Evolutionary conservation across 2,329 filamentous ascomycete genomes (phyloP).

Genomic region (Fusarium nelsonii): DNA sequence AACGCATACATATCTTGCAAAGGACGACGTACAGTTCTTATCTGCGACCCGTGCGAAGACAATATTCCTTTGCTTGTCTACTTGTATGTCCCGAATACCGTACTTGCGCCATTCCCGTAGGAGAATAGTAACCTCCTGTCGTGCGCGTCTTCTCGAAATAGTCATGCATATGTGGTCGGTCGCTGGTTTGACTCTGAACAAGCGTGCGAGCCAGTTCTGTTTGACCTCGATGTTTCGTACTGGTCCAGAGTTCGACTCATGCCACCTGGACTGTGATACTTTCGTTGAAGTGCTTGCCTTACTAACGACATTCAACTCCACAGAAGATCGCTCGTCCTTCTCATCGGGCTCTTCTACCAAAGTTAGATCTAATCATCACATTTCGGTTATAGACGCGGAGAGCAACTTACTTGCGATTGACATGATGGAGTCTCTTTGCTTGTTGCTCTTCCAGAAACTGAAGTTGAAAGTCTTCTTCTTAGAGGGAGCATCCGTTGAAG

Average conservation of each 20-base stretch:
- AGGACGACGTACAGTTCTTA: slow-evolving; percentile 76
- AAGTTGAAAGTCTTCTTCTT: slow-evolving; percentile 68
- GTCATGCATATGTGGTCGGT: slow-evolving; percentile 80
- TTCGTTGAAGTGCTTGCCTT: slow-evolving; percentile 34
- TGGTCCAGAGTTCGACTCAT: slow-evolving; percentile 53
- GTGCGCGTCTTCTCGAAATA: slow-evolving; percentile 74
- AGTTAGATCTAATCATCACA: slow-evolving; percentile 10
- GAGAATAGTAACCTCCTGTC: slow-evolving; percentile 80
- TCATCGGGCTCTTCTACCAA: slow-evolving; percentile 25
- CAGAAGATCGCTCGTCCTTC: slow-evolving; percentile 25
- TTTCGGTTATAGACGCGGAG: not conserved
- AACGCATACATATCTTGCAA: not conserved
- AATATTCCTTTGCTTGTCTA: slow-evolving; percentile 82
- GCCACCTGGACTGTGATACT: slow-evolving; percentile 45
- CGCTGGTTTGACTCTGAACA: slow-evolving; percentile 90
- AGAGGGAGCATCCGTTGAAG: slow-evolving; percentile 45
- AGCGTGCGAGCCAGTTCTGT: slow-evolving; percentile 88
- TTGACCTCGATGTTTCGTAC: slow-evolving; percentile 72
- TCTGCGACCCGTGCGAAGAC: slow-evolving; percentile 82
- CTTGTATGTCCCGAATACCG: slow-evolving; percentile 82
- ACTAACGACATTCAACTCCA: slow-evolving; percentile 37
- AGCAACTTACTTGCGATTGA: slow-evolving; percentile 58
- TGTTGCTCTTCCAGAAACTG: slow-evolving; percentile 67
- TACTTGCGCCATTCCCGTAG: slow-evolving; percentile 84
- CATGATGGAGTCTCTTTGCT: slow-evolving; percentile 59